Base-by-base conservation (phyloP, 495 filamentous ascomycete species). In the Penicillium roqueforti region DNA sequence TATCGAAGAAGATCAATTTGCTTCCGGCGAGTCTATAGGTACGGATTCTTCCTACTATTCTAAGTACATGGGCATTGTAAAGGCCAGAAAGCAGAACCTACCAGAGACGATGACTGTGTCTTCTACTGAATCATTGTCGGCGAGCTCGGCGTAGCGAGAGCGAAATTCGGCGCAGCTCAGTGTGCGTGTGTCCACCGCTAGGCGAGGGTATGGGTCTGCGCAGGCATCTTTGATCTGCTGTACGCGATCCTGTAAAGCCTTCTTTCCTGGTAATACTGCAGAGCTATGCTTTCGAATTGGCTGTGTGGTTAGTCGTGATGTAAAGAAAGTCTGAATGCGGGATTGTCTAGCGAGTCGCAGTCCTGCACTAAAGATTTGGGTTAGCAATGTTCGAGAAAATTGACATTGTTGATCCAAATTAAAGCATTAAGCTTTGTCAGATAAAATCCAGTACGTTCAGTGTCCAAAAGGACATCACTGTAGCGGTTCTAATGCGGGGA, bases 1-100 rank as follows among this genome's bases (percentile, higher is more conserved):
- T 62, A 70, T 92, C 87, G 58, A 96, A 71, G 70, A 98, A 98
- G 39, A 87, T 76, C 65, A 98, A 83, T 71, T 87, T 88, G 61
- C 79, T 83, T 51, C 80, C 84, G 47, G 77, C 76, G 54, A 72
- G 75, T 65, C 81, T 82, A 60, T 74, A 73, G 43, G 77, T 79
- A 69, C 67, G 76, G 57, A 89, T 76, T 65, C 86, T 87, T 74
- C 86, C 86, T 88, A 75, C 68, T 64, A 59, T 68, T 72, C 73
- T 77, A 77, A 77, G 75, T 77, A 77, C 69, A 69, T 43, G 39
- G 52, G 53, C 48, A 57, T 54, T 53, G 50, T 57, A 37, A 55
- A 49, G 56, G 56, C 65, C 53, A 59, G 58, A 50, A 63, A 58
- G 56, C 54, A 53, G 51, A 55, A 73, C 75, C 72, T 77, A 77